Evolutionary conservation across 371 early-diverging fungal genomes (phyloP), one percentile per base, ranked within the genome.

Genomic region (Zychaea mexicana): DNA sequence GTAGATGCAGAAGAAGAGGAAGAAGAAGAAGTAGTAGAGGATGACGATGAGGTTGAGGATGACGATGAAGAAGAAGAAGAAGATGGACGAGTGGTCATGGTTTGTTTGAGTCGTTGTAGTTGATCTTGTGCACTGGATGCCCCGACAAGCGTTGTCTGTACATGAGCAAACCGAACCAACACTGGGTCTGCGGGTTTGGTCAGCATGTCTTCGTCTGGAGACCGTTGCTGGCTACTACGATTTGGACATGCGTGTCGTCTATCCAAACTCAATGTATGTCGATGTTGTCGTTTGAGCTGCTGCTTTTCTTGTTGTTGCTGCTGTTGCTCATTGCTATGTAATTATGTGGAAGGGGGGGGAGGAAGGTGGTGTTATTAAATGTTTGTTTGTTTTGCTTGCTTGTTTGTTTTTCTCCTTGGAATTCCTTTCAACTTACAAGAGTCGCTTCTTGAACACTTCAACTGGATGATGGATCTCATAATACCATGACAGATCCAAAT

Each of bases 401-500:
- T 7, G 9, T 36, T 36, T 36, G 38, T 36, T 36, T 36, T 36
- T 36, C n/a, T n/a, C n/a, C n/a, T n/a, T n/a, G n/a, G n/a, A n/a
- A n/a, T n/a, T n/a, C n/a, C n/a, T n/a, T n/a, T n/a, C n/a, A 30
- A 46, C 60, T 59, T 59, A 59, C 60, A 30, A 59, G 38, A 30
- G 21, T 47, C 60, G 46, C 30, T 59, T 59, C 31, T 59, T 59
- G 27, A 42, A 59, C 17, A 46, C 45, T 28, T 59, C 60, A 4
- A 58, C 27, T 26, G 38, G 38, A 26, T 62, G 53, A 26, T 62
- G 53, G 27, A 62, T 62, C 19, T 62, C 62, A 38, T 58, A 65
- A 19, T 65, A 59, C 61, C 64, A 61, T 38, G 64, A 64, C 3
- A 65, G 13, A 56, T 57, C 66, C n/a, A 69, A 28, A 31, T 69